These are phyloP conservation scores for Aristolochia fimbriata DNA, from an alignment of 164 flowering plant species.

Conservation along the genomic window DNA sequence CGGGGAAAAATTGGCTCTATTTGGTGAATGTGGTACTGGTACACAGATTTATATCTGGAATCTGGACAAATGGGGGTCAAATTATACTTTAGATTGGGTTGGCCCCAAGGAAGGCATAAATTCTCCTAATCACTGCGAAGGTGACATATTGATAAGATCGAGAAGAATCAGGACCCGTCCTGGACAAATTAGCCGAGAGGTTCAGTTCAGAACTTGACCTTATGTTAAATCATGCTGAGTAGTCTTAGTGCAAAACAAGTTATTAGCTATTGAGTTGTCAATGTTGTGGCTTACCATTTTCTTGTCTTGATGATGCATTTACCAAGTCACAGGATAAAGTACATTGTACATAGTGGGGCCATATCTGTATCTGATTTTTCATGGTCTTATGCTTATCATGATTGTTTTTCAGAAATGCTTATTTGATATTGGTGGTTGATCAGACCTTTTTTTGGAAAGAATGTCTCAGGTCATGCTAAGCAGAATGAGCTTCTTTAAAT, in stretches of 20 bases:
- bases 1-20: conserved; percentile 37
- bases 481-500: too few relatives aligned
- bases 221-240: background rate
- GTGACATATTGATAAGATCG: conserved; percentile 44
- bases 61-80: conserved; percentile 48
- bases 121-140: conserved; percentile 20
- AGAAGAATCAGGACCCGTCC: conserved; percentile 40
- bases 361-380: too few relatives aligned
- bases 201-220: conserved; percentile 2
- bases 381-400: too few relatives aligned
- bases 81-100: conserved; percentile 41
- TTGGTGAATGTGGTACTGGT: conserved; percentile 28
- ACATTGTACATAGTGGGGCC: too few relatives aligned
- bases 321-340: too few relatives aligned
- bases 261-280: background rate
- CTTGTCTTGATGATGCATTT: too few relatives aligned
- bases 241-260: background rate
- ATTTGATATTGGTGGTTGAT: too few relatives aligned
- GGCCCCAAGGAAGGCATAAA: conserved; percentile 15
- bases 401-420: too few relatives aligned
- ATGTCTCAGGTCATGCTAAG: too few relatives aligned
- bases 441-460: too few relatives aligned
- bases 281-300: too few relatives aligned
- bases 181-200: conserved; percentile 46
- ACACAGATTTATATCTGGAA: conserved; percentile 65